Percentiles rank a stretch among this genome's conserved stretches.
phyloP scores from a whole-genome alignment of 1,139 yeast genomes.

The Hanseniaspora sp. region DNA sequence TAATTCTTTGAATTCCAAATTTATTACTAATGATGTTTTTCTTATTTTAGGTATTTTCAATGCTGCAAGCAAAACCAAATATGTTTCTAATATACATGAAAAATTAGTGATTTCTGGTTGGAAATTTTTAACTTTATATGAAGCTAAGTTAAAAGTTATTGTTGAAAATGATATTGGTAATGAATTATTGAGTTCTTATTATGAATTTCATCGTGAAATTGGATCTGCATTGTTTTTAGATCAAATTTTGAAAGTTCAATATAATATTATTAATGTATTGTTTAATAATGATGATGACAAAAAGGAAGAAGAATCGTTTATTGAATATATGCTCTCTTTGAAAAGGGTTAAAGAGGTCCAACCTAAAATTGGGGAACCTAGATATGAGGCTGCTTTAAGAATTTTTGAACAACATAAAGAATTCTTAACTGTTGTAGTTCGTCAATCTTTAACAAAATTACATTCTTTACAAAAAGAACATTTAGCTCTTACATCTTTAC shows the following conservation, averaged over 20 bases:
- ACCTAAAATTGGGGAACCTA: neutral
- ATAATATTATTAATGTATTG: constrained; percentile 18
- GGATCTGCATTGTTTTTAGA: constrained; percentile 23
- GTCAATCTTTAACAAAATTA: constrained; percentile 4
- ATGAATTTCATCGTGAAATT: constrained; percentile 25
- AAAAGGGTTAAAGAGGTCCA: constrained; percentile 25
- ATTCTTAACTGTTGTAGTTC: constrained; percentile 2
- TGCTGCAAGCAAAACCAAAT: constrained; percentile 20
- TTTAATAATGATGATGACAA: constrained; percentile 16
- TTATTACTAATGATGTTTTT: constrained; percentile 20
- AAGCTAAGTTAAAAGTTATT: constrained; percentile 12
- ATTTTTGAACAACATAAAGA: constrained; percentile 3
- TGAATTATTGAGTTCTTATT: constrained; percentile 26
- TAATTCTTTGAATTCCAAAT: constrained; percentile 14
- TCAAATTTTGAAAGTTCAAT: constrained; percentile 24
- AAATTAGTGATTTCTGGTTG: constrained; percentile 18
- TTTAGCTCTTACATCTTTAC: constrained; percentile 8
- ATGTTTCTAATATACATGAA: constrained; percentile 20
- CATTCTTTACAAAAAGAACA: neutral
- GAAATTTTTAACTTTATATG: constrained; percentile 17
- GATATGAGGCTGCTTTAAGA: neutral
- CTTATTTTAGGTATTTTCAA: constrained; percentile 28
- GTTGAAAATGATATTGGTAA: constrained; percentile 24
- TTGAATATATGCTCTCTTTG: constrained; percentile 20
- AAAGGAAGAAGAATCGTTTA: constrained; percentile 11